Conservation (phyloP, 2,329 filamentous ascomycete genomes). For the Akanthomyces uredinophilus region DNA sequence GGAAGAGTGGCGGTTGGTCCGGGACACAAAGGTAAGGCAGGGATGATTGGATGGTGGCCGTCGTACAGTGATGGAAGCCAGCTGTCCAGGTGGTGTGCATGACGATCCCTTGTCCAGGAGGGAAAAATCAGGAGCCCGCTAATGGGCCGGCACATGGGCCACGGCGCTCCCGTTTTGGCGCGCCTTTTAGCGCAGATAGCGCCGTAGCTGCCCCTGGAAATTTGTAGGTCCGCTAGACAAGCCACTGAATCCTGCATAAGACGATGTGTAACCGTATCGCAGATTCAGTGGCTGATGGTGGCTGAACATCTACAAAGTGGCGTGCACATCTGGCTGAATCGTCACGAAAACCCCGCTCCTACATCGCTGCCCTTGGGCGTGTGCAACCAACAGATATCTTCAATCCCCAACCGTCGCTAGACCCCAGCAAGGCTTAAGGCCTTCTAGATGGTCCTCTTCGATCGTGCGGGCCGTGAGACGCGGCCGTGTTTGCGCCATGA, state of each 20-base stretch:
- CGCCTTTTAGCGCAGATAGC: background rate
- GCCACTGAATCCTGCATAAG: background rate
- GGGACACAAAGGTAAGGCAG: background rate
- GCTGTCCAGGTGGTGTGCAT: background rate
- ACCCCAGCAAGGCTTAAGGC: background rate
- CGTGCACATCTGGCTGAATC: no score
- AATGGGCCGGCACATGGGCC: background rate
- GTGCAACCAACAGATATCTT: background rate
- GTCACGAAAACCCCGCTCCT: background rate
- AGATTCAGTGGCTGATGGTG: background rate
- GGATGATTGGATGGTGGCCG: background rate
- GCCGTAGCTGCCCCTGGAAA: background rate
- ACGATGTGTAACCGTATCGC: background rate
- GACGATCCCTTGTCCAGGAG: background rate
- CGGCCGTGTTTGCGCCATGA: background rate
- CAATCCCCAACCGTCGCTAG: background rate
- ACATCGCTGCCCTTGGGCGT: background rate
- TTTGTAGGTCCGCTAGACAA: background rate
- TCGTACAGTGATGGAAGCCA: background rate
- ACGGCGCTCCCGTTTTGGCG: background rate
- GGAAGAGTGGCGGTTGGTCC: background rate
- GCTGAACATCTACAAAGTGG: no score
- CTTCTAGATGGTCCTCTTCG: background rate
- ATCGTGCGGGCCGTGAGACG: background rate
- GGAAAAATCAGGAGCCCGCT: constrained; percentile 1